Base-by-base conservation (phyloP, 495 filamentous ascomycete species). In the Lasiosphaeria miniovina region DNA sequence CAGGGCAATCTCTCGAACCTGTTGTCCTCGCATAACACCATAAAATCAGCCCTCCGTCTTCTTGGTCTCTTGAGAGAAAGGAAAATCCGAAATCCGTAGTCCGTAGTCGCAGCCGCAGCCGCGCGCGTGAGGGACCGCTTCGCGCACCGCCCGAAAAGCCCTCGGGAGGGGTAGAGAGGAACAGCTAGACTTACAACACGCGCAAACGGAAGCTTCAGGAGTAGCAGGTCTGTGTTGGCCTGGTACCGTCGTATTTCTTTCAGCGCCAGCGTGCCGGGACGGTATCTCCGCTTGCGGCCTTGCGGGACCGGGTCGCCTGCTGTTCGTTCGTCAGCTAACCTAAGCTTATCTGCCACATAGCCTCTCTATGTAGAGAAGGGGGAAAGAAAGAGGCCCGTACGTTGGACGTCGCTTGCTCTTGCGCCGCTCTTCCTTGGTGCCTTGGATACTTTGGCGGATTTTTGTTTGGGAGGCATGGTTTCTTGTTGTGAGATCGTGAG, bases 171-270 rank as follows among this genome's bases (percentile, higher is more conserved):
- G 50, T 8, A 6, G 49, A 36, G 45, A 46, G 15, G 32, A 45
- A 52, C 35, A n/a, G 11, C 6, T 2, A 10, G 45, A 65, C 84
- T 58, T 75, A 96, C 93, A 10, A 97, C 77, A 58, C 93, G 85
- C 17, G 91, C 83, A 69, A 97, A 97, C 1, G 93, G 93, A 3
- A 95, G 75, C 69, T 96, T 96, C 15, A 78, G 72, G 53, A 97
- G 72, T 1, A 97, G 75, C 0, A 97, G 79, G 58, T 96, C 91
- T 45, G 89, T 96, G 49, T 78, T 85, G 67, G 82, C 84, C 74
- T 97, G 93, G 68, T 94, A 91, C 65, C 81, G 80, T 51, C 92
- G 82, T 70, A 97, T 97, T 76, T 97, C 93, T 64, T 84, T 85
- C 14, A 97, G 77, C 2, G 93, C 93, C 15, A 88, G 71, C 1